Conservation (phyloP, 306 rosid genomes). For the Glycyrrhiza uralensis region DNA sequence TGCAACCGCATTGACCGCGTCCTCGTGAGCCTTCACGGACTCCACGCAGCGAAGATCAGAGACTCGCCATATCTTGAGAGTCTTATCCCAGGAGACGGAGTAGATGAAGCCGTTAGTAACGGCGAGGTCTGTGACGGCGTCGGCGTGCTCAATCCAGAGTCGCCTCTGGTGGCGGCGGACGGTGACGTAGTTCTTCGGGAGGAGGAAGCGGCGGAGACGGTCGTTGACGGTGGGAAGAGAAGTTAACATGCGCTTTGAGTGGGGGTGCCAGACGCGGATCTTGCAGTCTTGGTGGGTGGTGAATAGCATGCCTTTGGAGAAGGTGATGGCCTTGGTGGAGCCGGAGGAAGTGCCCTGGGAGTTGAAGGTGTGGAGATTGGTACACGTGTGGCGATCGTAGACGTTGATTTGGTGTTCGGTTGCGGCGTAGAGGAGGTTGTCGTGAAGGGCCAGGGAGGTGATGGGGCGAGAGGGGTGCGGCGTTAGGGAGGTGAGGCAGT, state of each 20-base stretch:
- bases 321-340: slow-evolving; percentile 59
- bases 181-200: slow-evolving; percentile 63
- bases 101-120: slow-evolving; percentile 54
- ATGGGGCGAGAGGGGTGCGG: slow-evolving; percentile 45
- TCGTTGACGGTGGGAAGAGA: slow-evolving; percentile 75
- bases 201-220: slow-evolving; percentile 58
- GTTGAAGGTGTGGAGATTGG: slow-evolving; percentile 40
- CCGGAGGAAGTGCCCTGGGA: slow-evolving; percentile 51
- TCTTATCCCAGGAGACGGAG: slow-evolving; percentile 92
- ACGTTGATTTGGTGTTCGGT: slow-evolving; percentile 59
- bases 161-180: slow-evolving; percentile 71
- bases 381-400: slow-evolving; percentile 47
- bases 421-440: slow-evolving; percentile 63
- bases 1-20: slow-evolving; percentile 76
- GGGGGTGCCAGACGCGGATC: slow-evolving; percentile 66
- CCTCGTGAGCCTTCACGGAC: slow-evolving; percentile 80
- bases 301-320: slow-evolving; percentile 39
- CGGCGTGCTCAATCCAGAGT: slow-evolving; percentile 86
- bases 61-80: slow-evolving; percentile 69
- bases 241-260: slow-evolving; percentile 26
- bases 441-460: slow-evolving; percentile 60
- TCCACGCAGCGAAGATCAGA: slow-evolving; percentile 68
- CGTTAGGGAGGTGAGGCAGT: slow-evolving; percentile 37
- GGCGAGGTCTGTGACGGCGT: slow-evolving; percentile 74
- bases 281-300: slow-evolving; percentile 84